A percentile compares a stretch with the other conserved stretches of the same genome.
Evolutionary conservation across 768 basidiomycete species (phyloP).

Genomic region (Collybia sp.): DNA sequence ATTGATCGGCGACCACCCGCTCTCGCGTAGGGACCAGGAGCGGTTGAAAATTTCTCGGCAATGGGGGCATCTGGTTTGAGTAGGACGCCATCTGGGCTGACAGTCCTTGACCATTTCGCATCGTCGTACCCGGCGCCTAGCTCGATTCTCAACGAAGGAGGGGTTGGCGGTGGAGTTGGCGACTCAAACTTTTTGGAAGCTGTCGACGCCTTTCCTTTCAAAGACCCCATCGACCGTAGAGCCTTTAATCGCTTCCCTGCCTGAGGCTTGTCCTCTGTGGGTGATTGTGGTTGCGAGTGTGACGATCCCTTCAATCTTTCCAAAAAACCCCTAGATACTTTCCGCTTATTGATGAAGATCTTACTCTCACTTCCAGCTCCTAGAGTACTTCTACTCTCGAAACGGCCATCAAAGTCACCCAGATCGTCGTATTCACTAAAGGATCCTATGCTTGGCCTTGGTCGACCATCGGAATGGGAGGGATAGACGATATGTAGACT

Average conservation of each 20-base stretch:
- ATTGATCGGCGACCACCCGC: conserved; percentile 64
- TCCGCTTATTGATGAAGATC: conserved; percentile 37
- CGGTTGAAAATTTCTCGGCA: conserved; percentile 30
- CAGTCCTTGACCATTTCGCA: conserved; percentile 43
- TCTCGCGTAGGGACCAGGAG: conserved; percentile 33
- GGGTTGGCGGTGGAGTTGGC: conserved; percentile 43
- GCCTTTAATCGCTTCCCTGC: conserved; percentile 61
- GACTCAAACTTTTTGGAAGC: conserved; percentile 31
- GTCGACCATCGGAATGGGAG: conserved; percentile 30
- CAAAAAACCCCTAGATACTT: conserved; percentile 66
- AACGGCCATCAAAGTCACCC: conserved; percentile 81
- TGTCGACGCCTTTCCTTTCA: conserved; percentile 49
- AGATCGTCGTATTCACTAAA: conserved; percentile 90
- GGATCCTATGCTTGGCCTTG: conserved; percentile 69
- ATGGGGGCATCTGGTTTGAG: conserved; percentile 20
- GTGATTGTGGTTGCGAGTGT: conserved; percentile 37
- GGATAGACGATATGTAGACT: conserved; percentile 27
- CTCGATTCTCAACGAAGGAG: conserved; percentile 49
- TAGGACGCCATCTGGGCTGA: conserved; percentile 14
- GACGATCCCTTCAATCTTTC: conserved; percentile 52
- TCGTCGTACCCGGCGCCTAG: conserved; percentile 53
- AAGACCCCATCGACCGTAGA: conserved; percentile 76
- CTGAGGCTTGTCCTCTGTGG: conserved; percentile 32
- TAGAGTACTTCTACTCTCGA: conserved; percentile 76
- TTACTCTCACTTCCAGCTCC: conserved; percentile 38